phyloP scores from a whole-genome alignment of 495 filamentous ascomycete species.

The Hypoxylon trugodes region DNA sequence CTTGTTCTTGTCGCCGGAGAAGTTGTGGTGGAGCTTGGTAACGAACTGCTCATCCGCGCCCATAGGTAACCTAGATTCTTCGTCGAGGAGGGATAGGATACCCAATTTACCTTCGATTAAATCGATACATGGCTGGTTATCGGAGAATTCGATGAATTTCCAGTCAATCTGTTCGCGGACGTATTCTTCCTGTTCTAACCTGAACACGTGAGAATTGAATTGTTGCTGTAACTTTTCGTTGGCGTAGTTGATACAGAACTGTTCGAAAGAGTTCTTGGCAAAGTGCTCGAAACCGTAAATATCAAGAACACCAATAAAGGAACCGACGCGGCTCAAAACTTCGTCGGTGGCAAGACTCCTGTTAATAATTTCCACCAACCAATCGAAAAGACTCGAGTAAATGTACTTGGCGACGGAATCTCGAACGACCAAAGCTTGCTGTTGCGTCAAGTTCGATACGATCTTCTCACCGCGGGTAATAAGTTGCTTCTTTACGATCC shows the following conservation, averaged over 20 bases:
- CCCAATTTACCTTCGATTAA: constrained; percentile 97
- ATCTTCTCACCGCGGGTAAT: constrained; percentile 98
- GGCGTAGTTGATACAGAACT: constrained; percentile 99
- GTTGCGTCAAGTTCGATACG: constrained; percentile 91
- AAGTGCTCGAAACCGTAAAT: constrained; percentile 99
- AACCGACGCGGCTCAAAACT: constrained; percentile 78
- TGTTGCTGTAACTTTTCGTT: constrained; percentile 99
- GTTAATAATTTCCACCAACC: constrained; percentile 97
- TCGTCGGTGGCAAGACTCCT: constrained; percentile 86
- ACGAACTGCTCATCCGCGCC: constrained; percentile 98
- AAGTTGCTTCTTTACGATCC: constrained; percentile 99
- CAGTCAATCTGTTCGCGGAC: constrained; percentile 96
- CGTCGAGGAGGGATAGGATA: constrained; percentile 89
- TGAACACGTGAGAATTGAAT: constrained; percentile 99
- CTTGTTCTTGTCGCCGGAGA: constrained; percentile 87
- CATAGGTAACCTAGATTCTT: constrained; percentile 96
- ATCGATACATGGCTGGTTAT: constrained; percentile 99
- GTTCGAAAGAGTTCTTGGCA: constrained; percentile 99
- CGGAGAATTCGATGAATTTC: constrained; percentile 99
- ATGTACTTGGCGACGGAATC: constrained; percentile 99
- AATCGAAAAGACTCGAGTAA: constrained; percentile 98
- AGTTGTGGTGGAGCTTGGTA: constrained; percentile 96
- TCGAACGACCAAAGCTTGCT: constrained; percentile 92
- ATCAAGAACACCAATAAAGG: constrained; percentile 99
- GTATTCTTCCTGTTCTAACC: constrained; percentile 99